Base-by-base conservation (phyloP, 306 rosid species). In the Rosa rugosa region DNA sequence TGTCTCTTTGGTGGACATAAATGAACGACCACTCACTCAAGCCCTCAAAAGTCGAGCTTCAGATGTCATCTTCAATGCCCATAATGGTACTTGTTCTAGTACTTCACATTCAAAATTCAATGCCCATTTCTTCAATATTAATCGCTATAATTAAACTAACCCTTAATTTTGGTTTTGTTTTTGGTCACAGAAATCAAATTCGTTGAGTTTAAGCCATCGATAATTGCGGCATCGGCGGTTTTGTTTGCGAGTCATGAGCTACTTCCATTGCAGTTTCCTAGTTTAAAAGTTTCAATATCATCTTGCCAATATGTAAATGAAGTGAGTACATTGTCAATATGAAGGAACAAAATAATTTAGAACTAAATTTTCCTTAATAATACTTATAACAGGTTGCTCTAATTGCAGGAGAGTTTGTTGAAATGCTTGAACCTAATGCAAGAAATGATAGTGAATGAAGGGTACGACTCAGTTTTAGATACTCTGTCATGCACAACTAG, bases 151-250 rank as follows among this genome's bases (percentile, higher is more conserved):
- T 62, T 40, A 45, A 45, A 44, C 12, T 17, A 0, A 27, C 60
- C 47, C n/a, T 17, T 6, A 69, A 69, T 40, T 59, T 56, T 70
- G 70, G 44, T 13, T n/a, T 75, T n/a, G 9, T 31, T 46, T 56
- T 57, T 85, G 82, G 34, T 78, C 69, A 72, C 79, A 92, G 96
- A 89, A 20, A 78, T 84, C 8, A 85, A 85, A 79, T 71, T 87
- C 80, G 64, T 84, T 14, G 84, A 81, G 82, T 81, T 83, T 75
- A 92, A 88, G 71, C 97, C 97, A 23, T 92, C 97, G 44, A 80
- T 86, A 73, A 75, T 90, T 47, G 97, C 96, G 0, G 96, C 97
- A 73, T 78, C 88, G 16, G 90, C 94, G 8, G 82, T 90, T 11
- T 79, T 90, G 44, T 80, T 46, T 71, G 91, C 94, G 27, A 86